These are phyloP conservation scores for Cardamine resedifolia DNA, from an alignment of 345 rosid species.

Conservation along the genomic window DNA sequence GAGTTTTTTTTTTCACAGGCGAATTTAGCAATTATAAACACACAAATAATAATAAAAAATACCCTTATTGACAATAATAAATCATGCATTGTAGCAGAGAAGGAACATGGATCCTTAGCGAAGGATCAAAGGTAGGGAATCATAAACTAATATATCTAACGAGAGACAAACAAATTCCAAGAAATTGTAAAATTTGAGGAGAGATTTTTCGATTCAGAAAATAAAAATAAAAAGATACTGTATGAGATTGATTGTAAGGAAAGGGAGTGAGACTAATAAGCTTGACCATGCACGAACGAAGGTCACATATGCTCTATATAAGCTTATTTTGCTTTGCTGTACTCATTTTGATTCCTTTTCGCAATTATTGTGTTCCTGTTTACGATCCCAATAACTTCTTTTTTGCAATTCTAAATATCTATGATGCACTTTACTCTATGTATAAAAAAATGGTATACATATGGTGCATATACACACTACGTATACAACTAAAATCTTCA, in stretches of 20 bases:
- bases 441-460: neutral
- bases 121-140: slow-evolving; percentile 16
- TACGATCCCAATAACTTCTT: slow-evolving; percentile 34
- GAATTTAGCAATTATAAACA: neutral
- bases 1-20: neutral
- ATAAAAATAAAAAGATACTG: neutral
- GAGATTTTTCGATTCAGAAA: slow-evolving; percentile 26
- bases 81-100: slow-evolving; percentile 14
- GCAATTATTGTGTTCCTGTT: slow-evolving; percentile 31
- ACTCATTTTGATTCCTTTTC: slow-evolving; percentile 31
- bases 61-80: no score
- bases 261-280: slow-evolving; percentile 20
- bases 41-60: neutral
- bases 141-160: slow-evolving; percentile 12
- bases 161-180: slow-evolving; percentile 39
- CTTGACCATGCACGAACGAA: slow-evolving; percentile 33
- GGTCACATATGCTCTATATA: slow-evolving; percentile 20
- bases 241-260: neutral
- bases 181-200: slow-evolving; percentile 38
- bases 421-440: slow-evolving; percentile 6
- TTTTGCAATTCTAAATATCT: slow-evolving; percentile 16
- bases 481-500: slow-evolving; percentile 20
- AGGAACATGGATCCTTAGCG: slow-evolving; percentile 33
- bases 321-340: slow-evolving; percentile 31
- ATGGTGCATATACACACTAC: slow-evolving; percentile 5